These are phyloP conservation scores for Inga laurina DNA, from an alignment of 306 rosid genomes.

Conservation along the genomic window DNA sequence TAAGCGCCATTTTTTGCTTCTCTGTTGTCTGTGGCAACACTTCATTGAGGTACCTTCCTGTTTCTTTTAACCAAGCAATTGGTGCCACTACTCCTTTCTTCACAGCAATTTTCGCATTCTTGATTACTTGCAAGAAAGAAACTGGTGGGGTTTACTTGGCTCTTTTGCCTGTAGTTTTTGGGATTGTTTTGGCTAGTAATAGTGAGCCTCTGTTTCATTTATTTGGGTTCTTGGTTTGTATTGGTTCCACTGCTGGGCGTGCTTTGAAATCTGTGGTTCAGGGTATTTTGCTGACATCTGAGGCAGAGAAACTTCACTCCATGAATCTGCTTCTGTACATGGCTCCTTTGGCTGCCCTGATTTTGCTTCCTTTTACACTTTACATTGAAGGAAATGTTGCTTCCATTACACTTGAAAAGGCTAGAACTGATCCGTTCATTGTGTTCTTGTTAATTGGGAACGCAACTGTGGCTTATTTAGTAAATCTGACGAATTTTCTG, in stretches of 20 bases:
- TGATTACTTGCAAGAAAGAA: constrained; percentile 79
- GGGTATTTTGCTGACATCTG: constrained; percentile 74
- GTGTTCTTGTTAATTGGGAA: constrained; percentile 72
- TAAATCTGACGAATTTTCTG: constrained; percentile 82
- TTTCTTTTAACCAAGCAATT: constrained; percentile 89
- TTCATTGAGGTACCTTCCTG: constrained; percentile 80
- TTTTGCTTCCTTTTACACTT: constrained; percentile 70
- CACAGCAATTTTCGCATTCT: constrained; percentile 77
- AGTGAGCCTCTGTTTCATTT: constrained; percentile 84
- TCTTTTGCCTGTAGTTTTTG: constrained; percentile 77
- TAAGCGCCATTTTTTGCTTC: constrained; percentile 78
- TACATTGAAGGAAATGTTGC: constrained; percentile 84
- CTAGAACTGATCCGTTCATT: constrained; percentile 56
- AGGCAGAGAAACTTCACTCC: constrained; percentile 89
- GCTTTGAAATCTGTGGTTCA: constrained; percentile 90
- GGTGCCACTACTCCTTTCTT: constrained; percentile 96
- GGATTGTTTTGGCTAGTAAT: constrained; percentile 76
- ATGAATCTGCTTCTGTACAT: constrained; percentile 88
- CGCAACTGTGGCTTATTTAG: constrained; percentile 92
- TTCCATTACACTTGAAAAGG: constrained; percentile 54
- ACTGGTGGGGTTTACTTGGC: constrained; percentile 74
- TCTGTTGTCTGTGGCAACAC: constrained; percentile 96
- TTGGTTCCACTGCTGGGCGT: constrained; percentile 89
- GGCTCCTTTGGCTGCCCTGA: constrained; percentile 89
- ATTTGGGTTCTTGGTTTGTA: constrained; percentile 76